Conservation (phyloP, 139 green algal species). For the Pseudopediastrum boryanum region DNA sequence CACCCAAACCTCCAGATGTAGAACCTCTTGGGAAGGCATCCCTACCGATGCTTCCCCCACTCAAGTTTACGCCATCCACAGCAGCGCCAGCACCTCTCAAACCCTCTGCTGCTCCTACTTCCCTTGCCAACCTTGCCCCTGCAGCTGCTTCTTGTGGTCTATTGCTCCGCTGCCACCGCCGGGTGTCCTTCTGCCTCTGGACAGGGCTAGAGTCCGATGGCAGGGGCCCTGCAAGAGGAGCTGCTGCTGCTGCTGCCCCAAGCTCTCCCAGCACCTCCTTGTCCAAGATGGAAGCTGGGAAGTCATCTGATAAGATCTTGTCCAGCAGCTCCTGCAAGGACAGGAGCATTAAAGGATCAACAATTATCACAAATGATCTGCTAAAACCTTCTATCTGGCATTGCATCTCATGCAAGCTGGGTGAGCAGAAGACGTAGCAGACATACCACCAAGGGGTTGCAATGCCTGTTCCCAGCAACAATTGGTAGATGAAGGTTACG, state of each 20-base stretch:
- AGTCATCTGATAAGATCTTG: conserved; percentile 12
- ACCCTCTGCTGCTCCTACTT: background rate
- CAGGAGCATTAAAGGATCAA: background rate
- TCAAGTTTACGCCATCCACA: too few relatives aligned
- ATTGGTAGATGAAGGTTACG: background rate
- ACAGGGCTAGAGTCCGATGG: conserved; percentile 20
- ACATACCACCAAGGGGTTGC: background rate
- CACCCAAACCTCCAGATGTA: background rate
- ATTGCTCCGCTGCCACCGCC: conserved; percentile 12
- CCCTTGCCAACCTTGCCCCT: background rate
- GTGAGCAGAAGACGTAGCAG: too few relatives aligned
- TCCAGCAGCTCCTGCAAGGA: conserved; percentile 18
- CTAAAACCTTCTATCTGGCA: background rate
- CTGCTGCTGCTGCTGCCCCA: too few relatives aligned
- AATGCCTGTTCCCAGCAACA: background rate
- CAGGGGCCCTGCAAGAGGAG: conserved; percentile 6
- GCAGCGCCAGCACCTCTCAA: background rate
- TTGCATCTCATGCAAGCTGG: too few relatives aligned
- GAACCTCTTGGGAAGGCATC: background rate
- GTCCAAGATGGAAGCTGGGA: conserved; percentile 4
- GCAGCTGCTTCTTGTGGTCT: conserved; percentile 8
- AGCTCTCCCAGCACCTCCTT: too few relatives aligned
- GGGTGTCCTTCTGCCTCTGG: conserved; percentile 7
- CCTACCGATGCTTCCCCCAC: too few relatives aligned
- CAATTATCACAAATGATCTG: background rate